Evolutionary conservation across 2,329 filamentous ascomycete genomes (phyloP).

Genomic region (Phoma sp.): DNA sequence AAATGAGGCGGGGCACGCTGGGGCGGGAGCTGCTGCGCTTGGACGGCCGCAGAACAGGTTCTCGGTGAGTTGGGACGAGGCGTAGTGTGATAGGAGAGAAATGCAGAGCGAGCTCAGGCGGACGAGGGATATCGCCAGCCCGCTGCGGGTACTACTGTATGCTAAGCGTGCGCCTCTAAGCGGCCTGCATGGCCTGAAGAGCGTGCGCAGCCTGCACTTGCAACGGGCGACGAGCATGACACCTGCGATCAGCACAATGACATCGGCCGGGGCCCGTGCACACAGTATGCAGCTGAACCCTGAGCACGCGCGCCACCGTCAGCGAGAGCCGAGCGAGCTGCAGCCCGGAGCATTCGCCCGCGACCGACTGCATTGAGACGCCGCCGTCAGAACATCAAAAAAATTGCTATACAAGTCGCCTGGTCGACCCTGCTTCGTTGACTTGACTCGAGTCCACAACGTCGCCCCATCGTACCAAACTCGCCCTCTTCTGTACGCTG

Average conservation of each 20-base stretch:
- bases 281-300: neutral
- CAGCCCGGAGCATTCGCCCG: neutral
- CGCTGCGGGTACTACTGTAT: too few species aligned
- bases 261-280: neutral
- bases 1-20: conserved; percentile 20
- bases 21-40: conserved; percentile 1
- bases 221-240: conserved; percentile 8
- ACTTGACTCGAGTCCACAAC: neutral
- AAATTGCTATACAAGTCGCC: too few species aligned
- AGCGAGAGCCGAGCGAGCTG: conserved; percentile 2
- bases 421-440: neutral
- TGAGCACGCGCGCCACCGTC: conserved; percentile 1
- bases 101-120: neutral
- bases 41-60: conserved; percentile 6
- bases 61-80: conserved; percentile 1
- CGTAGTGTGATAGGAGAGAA: neutral
- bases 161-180: conserved; percentile 3
- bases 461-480: conserved; percentile 15
- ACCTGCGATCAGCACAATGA: conserved; percentile 4
- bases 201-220: conserved; percentile 3
- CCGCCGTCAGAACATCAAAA: too few species aligned
- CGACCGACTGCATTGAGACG: neutral
- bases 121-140: conserved; percentile 2
- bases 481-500: conserved; percentile 1
- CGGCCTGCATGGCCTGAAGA: conserved; percentile 6